These are phyloP conservation scores for Anthracocystis walkeri DNA, from an alignment of 1,284 basidiomycete species.

Conservation along the genomic window DNA sequence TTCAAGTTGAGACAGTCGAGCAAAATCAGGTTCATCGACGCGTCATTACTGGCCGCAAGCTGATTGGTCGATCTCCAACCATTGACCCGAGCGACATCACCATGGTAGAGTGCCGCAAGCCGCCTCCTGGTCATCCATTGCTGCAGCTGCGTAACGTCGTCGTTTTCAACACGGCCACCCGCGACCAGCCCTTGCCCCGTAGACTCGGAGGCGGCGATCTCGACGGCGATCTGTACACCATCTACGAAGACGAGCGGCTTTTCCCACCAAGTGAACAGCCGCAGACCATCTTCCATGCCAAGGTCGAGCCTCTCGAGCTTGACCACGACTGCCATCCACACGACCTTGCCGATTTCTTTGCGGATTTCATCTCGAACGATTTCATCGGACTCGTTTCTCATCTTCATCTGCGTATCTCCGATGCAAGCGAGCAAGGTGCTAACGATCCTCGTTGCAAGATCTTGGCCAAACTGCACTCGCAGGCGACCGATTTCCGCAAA, in stretches of 20 bases:
- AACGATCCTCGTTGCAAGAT: slow-evolving; percentile 75
- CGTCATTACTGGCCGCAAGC: slow-evolving; percentile 36
- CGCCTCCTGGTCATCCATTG: slow-evolving; percentile 44
- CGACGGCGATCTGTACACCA: slow-evolving; percentile 70
- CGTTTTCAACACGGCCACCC: slow-evolving; percentile 43
- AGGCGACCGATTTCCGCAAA: slow-evolving; percentile 73
- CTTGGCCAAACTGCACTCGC: slow-evolving; percentile 77
- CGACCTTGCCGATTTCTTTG: slow-evolving; percentile 80
- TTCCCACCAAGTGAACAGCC: slow-evolving; percentile 72
- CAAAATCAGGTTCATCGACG: slow-evolving; percentile 8
- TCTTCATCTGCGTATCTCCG: slow-evolving; percentile 79
- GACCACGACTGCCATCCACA: slow-evolving; percentile 74
- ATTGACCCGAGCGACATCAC: slow-evolving; percentile 48
- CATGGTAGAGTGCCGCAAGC: slow-evolving; percentile 36
- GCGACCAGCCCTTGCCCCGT: slow-evolving; percentile 26
- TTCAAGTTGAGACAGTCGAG: slow-evolving; percentile 28
- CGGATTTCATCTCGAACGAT: slow-evolving; percentile 76
- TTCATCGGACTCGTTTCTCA: slow-evolving; percentile 73
- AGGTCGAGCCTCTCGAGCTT: slow-evolving; percentile 72
- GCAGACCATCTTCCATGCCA: slow-evolving; percentile 68
- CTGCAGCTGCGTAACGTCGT: slow-evolving; percentile 47
- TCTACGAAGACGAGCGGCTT: slow-evolving; percentile 71
- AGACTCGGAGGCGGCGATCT: slow-evolving; percentile 49
- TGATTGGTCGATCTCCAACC: slow-evolving; percentile 50
- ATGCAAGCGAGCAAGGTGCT: slow-evolving; percentile 75